Conservation (phyloP, 1,284 basidiomycete genomes). For the Trametes versicolor region DNA sequence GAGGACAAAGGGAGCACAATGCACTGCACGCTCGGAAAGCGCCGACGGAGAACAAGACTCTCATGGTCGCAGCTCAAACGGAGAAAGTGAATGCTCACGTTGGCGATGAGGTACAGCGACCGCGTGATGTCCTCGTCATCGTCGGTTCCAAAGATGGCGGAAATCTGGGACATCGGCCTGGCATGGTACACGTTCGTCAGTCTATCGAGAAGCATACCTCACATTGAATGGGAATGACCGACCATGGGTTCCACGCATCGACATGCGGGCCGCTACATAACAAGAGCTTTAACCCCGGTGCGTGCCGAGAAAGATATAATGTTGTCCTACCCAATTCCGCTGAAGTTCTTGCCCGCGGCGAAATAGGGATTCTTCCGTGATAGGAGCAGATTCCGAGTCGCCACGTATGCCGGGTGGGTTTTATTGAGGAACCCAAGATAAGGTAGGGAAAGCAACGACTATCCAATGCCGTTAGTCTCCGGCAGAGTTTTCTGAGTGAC, state of each 20-base stretch:
- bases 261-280: constrained; percentile 73
- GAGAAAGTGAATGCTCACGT: constrained; percentile 54
- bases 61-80: neutral
- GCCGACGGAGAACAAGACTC: neutral
- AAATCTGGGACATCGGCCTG: constrained; percentile 84
- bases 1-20: constrained; percentile 5
- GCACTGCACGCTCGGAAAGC: neutral
- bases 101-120: constrained; percentile 69
- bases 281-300: constrained; percentile 20
- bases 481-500: neutral
- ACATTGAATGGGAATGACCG: constrained; percentile 23
- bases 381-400: constrained; percentile 68
- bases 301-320: constrained; percentile 2
- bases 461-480: neutral
- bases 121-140: constrained; percentile 73
- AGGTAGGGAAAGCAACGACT: constrained; percentile 80
- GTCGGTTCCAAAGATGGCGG: constrained; percentile 77
- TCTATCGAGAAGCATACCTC: neutral
- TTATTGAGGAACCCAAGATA: constrained; percentile 80
- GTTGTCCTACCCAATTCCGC: constrained; percentile 67
- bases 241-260: constrained; percentile 78
- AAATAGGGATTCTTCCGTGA: constrained; percentile 78
- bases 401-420: constrained; percentile 62
- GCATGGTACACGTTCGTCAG: constrained; percentile 9
- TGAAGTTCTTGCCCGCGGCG: constrained; percentile 68